A percentile compares a stretch with the other conserved stretches of the same genome.
Conservation (phyloP, 129 eudicot genomes). For the Chrysanthemum makinoi region DNA sequence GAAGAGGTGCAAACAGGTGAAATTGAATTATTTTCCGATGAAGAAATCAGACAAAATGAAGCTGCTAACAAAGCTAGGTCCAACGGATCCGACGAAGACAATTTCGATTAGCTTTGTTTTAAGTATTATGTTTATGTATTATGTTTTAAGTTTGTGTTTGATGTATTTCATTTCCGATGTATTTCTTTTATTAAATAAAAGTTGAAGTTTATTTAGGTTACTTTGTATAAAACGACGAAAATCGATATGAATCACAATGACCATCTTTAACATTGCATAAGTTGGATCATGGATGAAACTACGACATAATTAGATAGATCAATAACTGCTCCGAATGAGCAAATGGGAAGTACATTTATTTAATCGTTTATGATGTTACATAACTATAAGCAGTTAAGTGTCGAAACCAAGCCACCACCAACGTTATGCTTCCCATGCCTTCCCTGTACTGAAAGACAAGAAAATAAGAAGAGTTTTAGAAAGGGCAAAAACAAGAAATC, state of each 20-base stretch:
- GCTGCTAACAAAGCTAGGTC: too few relatives aligned
- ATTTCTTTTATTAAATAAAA: too few relatives aligned
- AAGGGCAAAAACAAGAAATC: not conserved
- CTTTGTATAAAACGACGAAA: too few relatives aligned
- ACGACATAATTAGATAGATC: slow-evolving; percentile 5
- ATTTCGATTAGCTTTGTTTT: too few relatives aligned
- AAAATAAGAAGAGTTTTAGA: not conserved
- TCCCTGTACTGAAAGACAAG: not conserved
- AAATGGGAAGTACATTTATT: slow-evolving; percentile 14
- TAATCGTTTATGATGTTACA: not conserved
- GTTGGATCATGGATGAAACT: not conserved
- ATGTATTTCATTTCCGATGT: too few relatives aligned
- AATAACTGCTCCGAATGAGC: not conserved
- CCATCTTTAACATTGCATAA: not conserved
- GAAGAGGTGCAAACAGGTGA: too few relatives aligned
- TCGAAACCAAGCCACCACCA: not conserved
- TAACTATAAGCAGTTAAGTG: slow-evolving; percentile 5
- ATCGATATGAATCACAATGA: not conserved
- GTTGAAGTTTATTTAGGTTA: not conserved
- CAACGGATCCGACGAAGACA: too few relatives aligned
- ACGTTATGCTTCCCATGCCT: slow-evolving; percentile 1
- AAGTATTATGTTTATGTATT: too few relatives aligned
- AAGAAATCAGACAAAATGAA: too few relatives aligned
- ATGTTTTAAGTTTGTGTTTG: too few relatives aligned
- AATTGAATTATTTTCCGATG: too few relatives aligned